Conservation (phyloP, 352 stramenopile species). For the Phytophthora multivora region DNA sequence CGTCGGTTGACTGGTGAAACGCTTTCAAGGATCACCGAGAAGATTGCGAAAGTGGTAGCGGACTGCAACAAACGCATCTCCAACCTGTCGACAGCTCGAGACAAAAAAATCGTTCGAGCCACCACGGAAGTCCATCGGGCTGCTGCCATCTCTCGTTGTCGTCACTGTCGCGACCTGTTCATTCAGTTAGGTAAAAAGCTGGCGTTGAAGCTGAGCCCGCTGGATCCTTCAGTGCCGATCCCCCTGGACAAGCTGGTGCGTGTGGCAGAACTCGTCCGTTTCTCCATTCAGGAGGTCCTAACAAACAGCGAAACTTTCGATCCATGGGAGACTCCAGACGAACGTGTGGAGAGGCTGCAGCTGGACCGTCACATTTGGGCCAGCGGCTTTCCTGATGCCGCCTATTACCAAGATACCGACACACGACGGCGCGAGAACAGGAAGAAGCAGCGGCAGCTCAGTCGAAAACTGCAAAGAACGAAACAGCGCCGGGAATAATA, state of each 20-base stretch:
- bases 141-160: conserved; percentile 40
- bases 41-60: conserved; percentile 31
- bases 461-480: conserved; percentile 21
- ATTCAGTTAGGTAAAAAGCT: conserved; percentile 49
- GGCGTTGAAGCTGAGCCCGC: conserved; percentile 25
- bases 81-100: conserved; percentile 20
- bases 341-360: conserved; percentile 45
- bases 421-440: conserved; percentile 28
- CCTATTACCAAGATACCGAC: conserved; percentile 49
- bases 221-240: conserved; percentile 8
- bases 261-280: conserved; percentile 17
- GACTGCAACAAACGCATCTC: conserved; percentile 45
- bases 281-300: conserved; percentile 34
- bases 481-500: conserved; percentile 8
- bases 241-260: conserved; percentile 9
- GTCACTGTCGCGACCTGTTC: conserved; percentile 46
- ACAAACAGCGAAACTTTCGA: conserved; percentile 34
- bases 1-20: background rate
- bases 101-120: conserved; percentile 9
- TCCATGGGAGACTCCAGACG: conserved; percentile 50
- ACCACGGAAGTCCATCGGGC: conserved; percentile 25
- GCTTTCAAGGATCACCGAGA: conserved; percentile 12
- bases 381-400: conserved; percentile 52
- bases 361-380: conserved; percentile 46
- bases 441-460: conserved; percentile 37